phyloP scores from a whole-genome alignment of 768 basidiomycete genomes.

The Heimioporus sp. region DNA sequence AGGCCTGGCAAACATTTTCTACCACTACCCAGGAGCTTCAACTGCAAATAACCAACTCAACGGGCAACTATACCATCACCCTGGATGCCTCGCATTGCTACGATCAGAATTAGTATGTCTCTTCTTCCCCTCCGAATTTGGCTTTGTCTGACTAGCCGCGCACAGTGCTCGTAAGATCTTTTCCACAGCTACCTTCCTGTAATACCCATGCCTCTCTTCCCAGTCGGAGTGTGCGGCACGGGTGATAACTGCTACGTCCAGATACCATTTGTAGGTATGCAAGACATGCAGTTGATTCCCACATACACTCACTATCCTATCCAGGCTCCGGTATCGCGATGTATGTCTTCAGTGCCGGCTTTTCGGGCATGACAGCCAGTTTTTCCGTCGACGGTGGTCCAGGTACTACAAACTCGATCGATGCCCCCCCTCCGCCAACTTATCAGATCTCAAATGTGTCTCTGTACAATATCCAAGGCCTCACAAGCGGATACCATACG shows the following conservation, averaged over 20 bases:
- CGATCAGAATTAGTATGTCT: slow-evolving; percentile 25
- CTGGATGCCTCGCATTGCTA: slow-evolving; percentile 21
- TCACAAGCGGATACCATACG: slow-evolving; percentile 15
- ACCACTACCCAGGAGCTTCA: background rate
- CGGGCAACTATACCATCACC: slow-evolving; percentile 15
- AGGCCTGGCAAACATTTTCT: slow-evolving; percentile 11
- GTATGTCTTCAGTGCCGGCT: slow-evolving; percentile 23
- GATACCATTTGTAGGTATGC: slow-evolving; percentile 22
- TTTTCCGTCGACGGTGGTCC: slow-evolving; percentile 17
- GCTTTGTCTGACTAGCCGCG: background rate
- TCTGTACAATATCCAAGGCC: slow-evolving; percentile 14
- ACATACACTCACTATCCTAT: background rate
- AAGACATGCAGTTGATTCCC: background rate
- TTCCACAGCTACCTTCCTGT: background rate
- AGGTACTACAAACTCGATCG: slow-evolving; percentile 1
- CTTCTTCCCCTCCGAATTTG: background rate
- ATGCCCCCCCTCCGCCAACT: slow-evolving; percentile 5
- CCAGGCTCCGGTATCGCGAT: slow-evolving; percentile 26
- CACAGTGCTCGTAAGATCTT: slow-evolving; percentile 18
- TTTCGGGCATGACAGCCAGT: slow-evolving; percentile 19
- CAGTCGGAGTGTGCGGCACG: slow-evolving; percentile 15
- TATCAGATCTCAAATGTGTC: slow-evolving; percentile 23
- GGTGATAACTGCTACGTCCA: slow-evolving; percentile 14
- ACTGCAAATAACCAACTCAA: slow-evolving; percentile 14
- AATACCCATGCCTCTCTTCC: background rate